Evolutionary conservation across 192 early-diverging fungal genomes (phyloP).

Genomic region (Coemansia sp.): DNA sequence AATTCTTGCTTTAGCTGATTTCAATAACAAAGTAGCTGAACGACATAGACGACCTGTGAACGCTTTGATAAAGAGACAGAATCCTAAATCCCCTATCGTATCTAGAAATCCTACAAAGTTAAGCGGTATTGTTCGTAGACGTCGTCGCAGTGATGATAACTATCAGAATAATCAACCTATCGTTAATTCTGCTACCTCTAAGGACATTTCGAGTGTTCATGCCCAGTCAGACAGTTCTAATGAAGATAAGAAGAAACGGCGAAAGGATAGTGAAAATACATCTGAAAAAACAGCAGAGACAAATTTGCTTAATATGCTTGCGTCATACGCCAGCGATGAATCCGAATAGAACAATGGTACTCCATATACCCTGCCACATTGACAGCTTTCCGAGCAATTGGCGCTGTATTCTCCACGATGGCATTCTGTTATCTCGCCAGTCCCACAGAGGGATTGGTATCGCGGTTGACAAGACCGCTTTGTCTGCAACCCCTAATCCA

Average conservation of each 20-base stretch:
- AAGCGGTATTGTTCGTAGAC: background rate
- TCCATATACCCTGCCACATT: background rate
- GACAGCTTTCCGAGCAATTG: background rate
- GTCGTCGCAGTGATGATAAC: background rate
- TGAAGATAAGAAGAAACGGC: background rate
- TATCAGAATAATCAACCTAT: background rate
- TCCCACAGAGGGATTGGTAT: no score
- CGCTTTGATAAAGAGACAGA: background rate
- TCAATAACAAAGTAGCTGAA: conserved; percentile 25
- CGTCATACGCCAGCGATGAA: conserved; percentile 23
- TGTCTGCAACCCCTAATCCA: conserved; percentile 6
- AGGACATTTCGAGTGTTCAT: background rate
- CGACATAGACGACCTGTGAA: background rate
- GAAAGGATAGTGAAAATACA: background rate
- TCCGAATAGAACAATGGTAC: background rate
- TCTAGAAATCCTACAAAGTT: background rate
- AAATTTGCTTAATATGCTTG: conserved; percentile 14
- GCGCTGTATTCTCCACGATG: background rate
- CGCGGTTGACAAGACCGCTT: background rate
- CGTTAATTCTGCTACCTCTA: background rate
- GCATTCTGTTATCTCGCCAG: background rate
- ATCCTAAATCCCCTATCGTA: background rate
- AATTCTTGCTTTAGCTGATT: conserved; percentile 18
- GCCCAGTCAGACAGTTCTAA: background rate
- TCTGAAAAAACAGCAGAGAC: background rate